Base-by-base conservation (phyloP, 2,329 filamentous ascomycete species). In the Talaromyces verruculosus region DNA sequence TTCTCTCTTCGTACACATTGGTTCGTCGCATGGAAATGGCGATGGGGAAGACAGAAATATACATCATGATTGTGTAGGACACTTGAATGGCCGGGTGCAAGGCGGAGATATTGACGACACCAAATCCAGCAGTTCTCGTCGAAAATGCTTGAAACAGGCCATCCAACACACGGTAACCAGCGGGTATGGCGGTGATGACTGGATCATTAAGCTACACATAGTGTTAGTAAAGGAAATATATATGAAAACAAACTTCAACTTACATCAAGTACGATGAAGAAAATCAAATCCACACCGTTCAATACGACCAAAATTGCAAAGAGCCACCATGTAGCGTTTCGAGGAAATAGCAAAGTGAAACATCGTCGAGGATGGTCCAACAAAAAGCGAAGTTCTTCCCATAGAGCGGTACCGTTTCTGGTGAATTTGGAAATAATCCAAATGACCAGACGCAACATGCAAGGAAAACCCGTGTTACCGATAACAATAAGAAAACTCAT, bases 1-100 rank as follows among this genome's bases (percentile, higher is more conserved):
- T 85, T 55, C 83, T 81, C 75, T 98, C 94, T 78, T 97, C 94
- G 81, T 98, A 98, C 2, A 97, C 94, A 75, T 98, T 98, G 66
- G 94, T 97, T 69, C 91, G 85, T 63, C 94, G 92, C 72, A 98
- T 91, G 6, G 91, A 95, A 72, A 98, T 98, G 75, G 95, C 94
- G 71, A 98, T 96, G 5, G 94, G 94, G 72, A 97, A 96, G 67
- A 97, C 91, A 66, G 93, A 97, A 68, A 98, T 97, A 78, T 98
- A 98, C 95, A 98, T 98, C 95, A 98, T 98, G 78, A 98, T 89
- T 78, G 98, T 83, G 80, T 97, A 98, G 28, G 93, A 92, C 15
- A 96, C 92, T 73, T 97, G 93, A 66, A 97, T 92, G 2, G 91
- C 95, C 0, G 95, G 93, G 70, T 98, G 93, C 1, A 99, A 82